Evolutionary conservation across 2,329 filamentous ascomycete genomes (phyloP).

Genomic region (Sarocladium brachiariae): DNA sequence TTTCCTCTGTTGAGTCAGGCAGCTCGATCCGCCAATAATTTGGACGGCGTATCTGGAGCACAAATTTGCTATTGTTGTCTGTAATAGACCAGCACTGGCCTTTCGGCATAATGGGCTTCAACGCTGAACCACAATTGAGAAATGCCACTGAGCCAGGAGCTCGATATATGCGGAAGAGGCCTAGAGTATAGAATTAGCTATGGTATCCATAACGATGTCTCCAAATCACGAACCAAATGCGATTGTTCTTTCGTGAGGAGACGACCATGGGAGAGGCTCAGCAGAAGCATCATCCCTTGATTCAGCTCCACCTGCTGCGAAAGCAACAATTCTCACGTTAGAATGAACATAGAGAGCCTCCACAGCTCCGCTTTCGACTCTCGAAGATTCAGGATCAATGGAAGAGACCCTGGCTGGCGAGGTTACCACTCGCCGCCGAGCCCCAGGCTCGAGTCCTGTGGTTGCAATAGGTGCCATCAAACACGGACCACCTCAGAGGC

Average conservation of each 20-base stretch:
- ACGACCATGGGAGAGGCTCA: slow-evolving; percentile 59
- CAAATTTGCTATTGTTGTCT: slow-evolving; percentile 70
- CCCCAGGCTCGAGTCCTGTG: neutral
- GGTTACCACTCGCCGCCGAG: slow-evolving; percentile 10
- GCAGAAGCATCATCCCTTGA: slow-evolving; percentile 14
- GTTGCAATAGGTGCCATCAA: neutral
- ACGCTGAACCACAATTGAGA: slow-evolving; percentile 73
- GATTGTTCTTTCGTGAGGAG: slow-evolving; percentile 72
- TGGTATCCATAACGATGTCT: neutral
- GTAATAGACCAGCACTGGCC: slow-evolving; percentile 94
- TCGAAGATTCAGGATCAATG: neutral
- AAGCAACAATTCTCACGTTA: slow-evolving; percentile 60
- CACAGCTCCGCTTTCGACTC: slow-evolving; percentile 25
- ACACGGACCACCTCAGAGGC: neutral
- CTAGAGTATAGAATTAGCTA: slow-evolving; percentile 28
- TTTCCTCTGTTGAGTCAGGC: slow-evolving; percentile 46
- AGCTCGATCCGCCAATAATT: slow-evolving; percentile 90
- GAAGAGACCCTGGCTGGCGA: neutral
- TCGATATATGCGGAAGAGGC: slow-evolving; percentile 75
- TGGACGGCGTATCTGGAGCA: slow-evolving; percentile 76
- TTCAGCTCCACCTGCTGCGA: slow-evolving; percentile 32
- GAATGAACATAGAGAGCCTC: slow-evolving; percentile 72
- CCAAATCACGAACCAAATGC: slow-evolving; percentile 55
- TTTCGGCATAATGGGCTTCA: slow-evolving; percentile 81
- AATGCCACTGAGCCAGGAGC: slow-evolving; percentile 83